A percentile compares a stretch with the other conserved stretches of the same genome.
phyloP scores from a whole-genome alignment of 2,329 filamentous ascomycete species.

The Davidsoniella virescens region DNA sequence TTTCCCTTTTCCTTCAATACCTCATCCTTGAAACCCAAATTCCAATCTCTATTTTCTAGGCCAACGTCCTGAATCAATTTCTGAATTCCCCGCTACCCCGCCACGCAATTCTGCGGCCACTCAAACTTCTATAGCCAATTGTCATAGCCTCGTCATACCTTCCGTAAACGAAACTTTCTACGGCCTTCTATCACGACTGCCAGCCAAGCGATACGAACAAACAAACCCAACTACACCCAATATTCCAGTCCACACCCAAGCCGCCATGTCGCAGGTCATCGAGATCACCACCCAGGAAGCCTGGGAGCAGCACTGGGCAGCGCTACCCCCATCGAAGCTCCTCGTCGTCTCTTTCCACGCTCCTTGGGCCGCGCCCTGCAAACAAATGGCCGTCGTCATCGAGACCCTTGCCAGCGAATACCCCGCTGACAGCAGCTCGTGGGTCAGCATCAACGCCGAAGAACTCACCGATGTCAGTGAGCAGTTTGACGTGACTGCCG shows the following conservation, averaged over 20 bases:
- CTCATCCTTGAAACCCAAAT: background rate
- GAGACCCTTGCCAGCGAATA: constrained; percentile 76
- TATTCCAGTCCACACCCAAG: background rate
- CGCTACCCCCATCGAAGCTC: constrained; percentile 53
- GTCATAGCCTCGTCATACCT: background rate
- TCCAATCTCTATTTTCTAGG: background rate
- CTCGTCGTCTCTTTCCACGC: constrained; percentile 89
- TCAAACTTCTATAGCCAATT: background rate
- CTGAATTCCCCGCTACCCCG: constrained; percentile 6
- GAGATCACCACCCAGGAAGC: constrained; percentile 59
- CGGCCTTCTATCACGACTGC: background rate
- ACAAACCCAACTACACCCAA: background rate
- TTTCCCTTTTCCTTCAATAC: background rate
- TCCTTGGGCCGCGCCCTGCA: constrained; percentile 89
- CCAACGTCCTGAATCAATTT: background rate
- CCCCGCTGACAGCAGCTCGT: constrained; percentile 54
- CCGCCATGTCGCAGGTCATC: constrained; percentile 54
- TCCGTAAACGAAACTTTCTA: background rate
- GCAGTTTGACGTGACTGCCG: constrained; percentile 82
- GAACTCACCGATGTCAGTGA: constrained; percentile 86
- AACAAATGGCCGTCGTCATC: constrained; percentile 82
- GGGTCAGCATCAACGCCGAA: constrained; percentile 87
- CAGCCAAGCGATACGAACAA: background rate
- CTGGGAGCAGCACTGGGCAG: constrained; percentile 53
- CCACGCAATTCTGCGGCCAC: background rate